Evolutionary conservation across 1,284 basidiomycete genomes (phyloP), one percentile per base, ranked within the genome.

Genomic region (Pseudozyma hubeiensis): DNA sequence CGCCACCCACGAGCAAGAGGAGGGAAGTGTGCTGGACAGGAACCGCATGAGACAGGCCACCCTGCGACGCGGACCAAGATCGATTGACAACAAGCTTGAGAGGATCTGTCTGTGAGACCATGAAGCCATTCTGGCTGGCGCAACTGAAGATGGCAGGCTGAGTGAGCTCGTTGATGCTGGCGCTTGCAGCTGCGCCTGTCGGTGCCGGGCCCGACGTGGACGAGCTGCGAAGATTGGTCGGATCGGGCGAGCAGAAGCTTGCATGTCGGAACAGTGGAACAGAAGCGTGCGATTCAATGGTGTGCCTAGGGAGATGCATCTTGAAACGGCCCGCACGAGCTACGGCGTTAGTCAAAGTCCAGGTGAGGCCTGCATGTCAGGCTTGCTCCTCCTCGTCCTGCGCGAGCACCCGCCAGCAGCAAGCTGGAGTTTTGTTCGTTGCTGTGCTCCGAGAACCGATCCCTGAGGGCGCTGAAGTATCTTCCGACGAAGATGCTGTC

Each of bases 1-100:
- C 80, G 29, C 80, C 80, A 7, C 80, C 80, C 7, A 81, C 80
- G 8, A 81, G 68, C 6, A 81, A 66, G 29, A 81, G 66, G 17
- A 81, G 71, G 2, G 78, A 80, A 13, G 77, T 60, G 37, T 71
- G 61, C 43, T 78, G 64, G 11, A 81, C 52, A 2, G 79, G 64
- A 13, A 69, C 64, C 7, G 64, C 77, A 37, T 68, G 62, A 7
- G 75, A 59, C 11, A 81, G 67, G 3, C 77, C 79, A 10, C 79
- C 78, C 35, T 81, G 75, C 7, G 71, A 53, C 7, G 69, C 29
- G 34, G 77, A 53, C 64, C 78, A 81, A 5, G 67, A 29, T 39
- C 62, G 45, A 19, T 65, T 59, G 1, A 71, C 63, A 0, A 79
- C 61, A 7, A 80, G 60, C 43, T 67, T 78, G 13, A 79, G 53